Evolutionary conservation across 192 early-diverging fungal genomes (phyloP), one percentile per base, ranked within the genome.

Genomic region (Coemansia sp.): DNA sequence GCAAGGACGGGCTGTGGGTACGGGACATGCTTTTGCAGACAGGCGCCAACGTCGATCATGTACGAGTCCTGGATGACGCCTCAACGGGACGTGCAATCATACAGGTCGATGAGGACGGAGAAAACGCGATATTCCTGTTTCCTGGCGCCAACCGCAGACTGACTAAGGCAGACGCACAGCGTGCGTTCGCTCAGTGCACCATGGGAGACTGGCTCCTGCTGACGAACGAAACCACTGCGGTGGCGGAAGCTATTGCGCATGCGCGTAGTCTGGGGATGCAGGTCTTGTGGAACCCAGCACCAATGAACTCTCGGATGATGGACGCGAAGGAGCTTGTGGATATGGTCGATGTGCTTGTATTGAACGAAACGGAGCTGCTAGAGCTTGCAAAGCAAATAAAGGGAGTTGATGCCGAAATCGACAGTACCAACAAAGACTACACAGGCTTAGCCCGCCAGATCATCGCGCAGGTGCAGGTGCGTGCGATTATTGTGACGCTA

Each of bases 121-220:
- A 98, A 56, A 98, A 98, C 71, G 83, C 89, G 10, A 98, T 98
- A 63, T 82, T 98, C 6, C 76, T 98, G 35, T 89, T 86, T 41
- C 87, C 89, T 3, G 93, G 92, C 13, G 86, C 93, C 15, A 95
- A 94, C 82, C 73, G 85, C 68, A 62, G 70, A 20, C 70, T 89
- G 22, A 83, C 81, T 22, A 49, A 61, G 20, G 71, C 59, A 22
- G 82, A 89, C 34, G 85, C 79, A 9, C 63, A 42, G 13, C 42
- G 69, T n/a, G 84, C 86, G 17, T 65, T 90, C n/a, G 72, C 74
- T 2, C 42, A 71, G 33, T 90, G 89, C 66, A 67, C 74, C 6
- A 22, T 61, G 20, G 87, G 86, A 11, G 92, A 92, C 65, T 93
- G 90, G 90, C 75, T 95, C 19, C 63, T 96, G 2, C 81, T 94